Evolutionary conservation across 441 rosid genomes (phyloP).

Genomic region (Erodium texanum): DNA sequence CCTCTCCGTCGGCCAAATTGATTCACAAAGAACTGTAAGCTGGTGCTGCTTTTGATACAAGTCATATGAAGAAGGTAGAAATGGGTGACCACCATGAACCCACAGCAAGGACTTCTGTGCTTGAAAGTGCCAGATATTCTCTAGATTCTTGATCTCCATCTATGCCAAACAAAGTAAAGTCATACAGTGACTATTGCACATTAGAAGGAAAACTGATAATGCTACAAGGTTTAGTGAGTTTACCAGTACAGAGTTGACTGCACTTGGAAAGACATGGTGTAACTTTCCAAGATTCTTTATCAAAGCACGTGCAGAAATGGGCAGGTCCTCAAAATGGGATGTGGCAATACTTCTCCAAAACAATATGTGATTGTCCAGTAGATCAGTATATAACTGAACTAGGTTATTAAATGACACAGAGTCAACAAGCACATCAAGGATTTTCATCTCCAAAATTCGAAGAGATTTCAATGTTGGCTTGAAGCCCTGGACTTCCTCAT

Average conservation of each 20-base stretch:
- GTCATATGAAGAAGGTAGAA: conserved; percentile 49
- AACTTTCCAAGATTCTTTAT: conserved; percentile 55
- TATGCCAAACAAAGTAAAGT: conserved; percentile 22
- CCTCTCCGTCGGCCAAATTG: conserved; percentile 48
- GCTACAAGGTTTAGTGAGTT: conserved; percentile 19
- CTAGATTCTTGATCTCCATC: conserved; percentile 50
- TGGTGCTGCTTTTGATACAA: conserved; percentile 47
- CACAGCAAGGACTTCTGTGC: conserved; percentile 72
- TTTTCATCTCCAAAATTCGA: conserved; percentile 46
- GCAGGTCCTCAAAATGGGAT: conserved; percentile 36
- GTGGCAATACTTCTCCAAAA: conserved; percentile 62
- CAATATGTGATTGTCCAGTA: conserved; percentile 59
- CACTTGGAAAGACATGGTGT: conserved; percentile 39
- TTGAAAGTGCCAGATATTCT: conserved; percentile 31
- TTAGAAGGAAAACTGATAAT: conserved; percentile 7
- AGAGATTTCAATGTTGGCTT: conserved; percentile 52
- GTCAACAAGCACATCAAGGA: conserved; percentile 46
- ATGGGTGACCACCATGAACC: conserved; percentile 94
- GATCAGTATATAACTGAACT: conserved; percentile 39
- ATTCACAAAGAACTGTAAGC: conserved; percentile 49
- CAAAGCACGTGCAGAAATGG: conserved; percentile 61
- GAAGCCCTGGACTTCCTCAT: conserved; percentile 30
- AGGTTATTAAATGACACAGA: conserved; percentile 43
- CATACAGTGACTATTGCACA: conserved; percentile 10
- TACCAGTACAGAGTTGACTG: conserved; percentile 54